Evolutionary conservation across 2,329 filamentous ascomycete species (phyloP).

Genomic region (Pestalotiopsis sp.): DNA sequence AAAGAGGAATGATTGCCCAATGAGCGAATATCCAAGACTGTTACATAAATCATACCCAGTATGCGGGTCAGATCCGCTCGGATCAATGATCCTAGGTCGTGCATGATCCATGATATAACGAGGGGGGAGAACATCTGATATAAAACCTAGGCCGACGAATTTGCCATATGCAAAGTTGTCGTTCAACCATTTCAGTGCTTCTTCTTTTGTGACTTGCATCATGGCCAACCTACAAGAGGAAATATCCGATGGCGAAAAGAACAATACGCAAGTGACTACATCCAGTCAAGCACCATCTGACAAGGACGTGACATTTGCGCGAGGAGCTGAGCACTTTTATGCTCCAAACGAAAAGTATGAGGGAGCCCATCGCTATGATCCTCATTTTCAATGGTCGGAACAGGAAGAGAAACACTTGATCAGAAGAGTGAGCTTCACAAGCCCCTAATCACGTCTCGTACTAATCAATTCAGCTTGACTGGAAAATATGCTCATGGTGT

Average conservation of each 20-base stretch:
- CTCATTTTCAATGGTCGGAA: conserved; percentile 13
- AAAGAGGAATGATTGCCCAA: background rate
- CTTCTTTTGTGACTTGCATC: background rate
- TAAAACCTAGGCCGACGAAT: background rate
- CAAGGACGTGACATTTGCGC: conserved; percentile 10
- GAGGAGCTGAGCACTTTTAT: conserved; percentile 12
- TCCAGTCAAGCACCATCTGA: background rate
- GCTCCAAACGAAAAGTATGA: conserved; percentile 16
- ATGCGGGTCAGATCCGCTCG: background rate
- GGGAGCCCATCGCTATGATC: conserved; percentile 15
- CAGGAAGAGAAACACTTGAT: conserved; percentile 16
- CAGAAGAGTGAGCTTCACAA: conserved; percentile 7
- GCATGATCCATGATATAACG: background rate
- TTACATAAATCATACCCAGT: background rate
- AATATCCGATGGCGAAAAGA: conserved; percentile 1
- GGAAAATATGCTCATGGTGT: conserved; percentile 51
- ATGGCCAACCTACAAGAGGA: background rate
- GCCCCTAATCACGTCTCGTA: background rate
- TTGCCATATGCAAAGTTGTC: background rate
- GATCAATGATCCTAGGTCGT: background rate
- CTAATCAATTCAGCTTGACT: conserved; percentile 38
- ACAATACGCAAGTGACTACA: background rate
- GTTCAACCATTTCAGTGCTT: background rate
- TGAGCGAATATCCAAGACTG: background rate
- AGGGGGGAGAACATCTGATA: background rate